Evolutionary conservation across 108 stramenopile genomes (phyloP).

Genomic region (Skeletonema costatum): DNA sequence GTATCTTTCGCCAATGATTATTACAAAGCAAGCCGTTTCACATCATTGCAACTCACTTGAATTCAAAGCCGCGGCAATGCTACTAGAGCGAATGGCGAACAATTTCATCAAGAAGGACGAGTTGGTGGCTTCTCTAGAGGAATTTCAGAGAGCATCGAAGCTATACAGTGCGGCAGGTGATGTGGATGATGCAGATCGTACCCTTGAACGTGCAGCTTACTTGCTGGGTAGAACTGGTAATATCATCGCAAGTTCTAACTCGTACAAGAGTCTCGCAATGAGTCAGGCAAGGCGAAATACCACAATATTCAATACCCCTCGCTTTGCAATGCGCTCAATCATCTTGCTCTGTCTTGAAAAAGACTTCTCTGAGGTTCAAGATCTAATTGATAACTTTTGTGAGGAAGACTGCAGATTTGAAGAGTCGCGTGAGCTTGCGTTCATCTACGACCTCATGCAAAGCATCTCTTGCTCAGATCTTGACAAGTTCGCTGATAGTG

Average conservation of each 20-base stretch:
- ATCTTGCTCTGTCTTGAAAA: slow-evolving; percentile 14
- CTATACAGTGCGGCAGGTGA: slow-evolving; percentile 29
- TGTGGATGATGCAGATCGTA: slow-evolving; percentile 8
- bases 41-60: slow-evolving; percentile 30
- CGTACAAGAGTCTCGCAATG: slow-evolving; percentile 29
- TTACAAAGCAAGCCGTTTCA: slow-evolving; percentile 22
- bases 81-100: slow-evolving; percentile 35
- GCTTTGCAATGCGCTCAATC: slow-evolving; percentile 5
- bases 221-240: slow-evolving; percentile 23
- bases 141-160: slow-evolving; percentile 35
- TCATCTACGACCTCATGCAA: slow-evolving; percentile 28
- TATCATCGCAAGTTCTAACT: slow-evolving; percentile 12
- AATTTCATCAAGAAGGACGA: slow-evolving; percentile 21
- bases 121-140: slow-evolving; percentile 22
- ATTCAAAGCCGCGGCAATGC: slow-evolving; percentile 23
- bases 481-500: slow-evolving; percentile 30
- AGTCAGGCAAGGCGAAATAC: slow-evolving; percentile 19
- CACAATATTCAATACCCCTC: slow-evolving; percentile 26
- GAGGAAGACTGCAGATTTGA: slow-evolving; percentile 28
- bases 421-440: slow-evolving; percentile 28
- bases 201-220: slow-evolving; percentile 29
- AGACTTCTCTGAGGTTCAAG: slow-evolving; percentile 12
- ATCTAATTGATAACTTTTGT: slow-evolving; percentile 3
- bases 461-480: slow-evolving; percentile 8
- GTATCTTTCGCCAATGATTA: slow-evolving; percentile 24